Evolutionary conservation across 2,329 filamentous ascomycete species (phyloP).

Genomic region (Lecanicillium sp.): DNA sequence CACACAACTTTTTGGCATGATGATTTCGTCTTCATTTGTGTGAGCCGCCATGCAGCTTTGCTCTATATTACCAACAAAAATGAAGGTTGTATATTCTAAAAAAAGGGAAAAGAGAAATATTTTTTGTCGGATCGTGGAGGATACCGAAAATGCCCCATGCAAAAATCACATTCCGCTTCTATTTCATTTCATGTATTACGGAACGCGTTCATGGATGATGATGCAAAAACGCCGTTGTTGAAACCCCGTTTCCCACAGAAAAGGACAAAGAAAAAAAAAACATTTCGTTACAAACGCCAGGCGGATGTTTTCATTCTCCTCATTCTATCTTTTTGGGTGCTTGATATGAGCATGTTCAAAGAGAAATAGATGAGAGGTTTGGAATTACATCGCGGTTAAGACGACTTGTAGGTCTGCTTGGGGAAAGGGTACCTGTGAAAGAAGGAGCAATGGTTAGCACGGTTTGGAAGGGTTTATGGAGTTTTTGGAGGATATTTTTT

Average conservation of each 20-base stretch:
- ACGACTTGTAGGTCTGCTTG: conserved; percentile 66
- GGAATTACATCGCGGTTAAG: conserved; percentile 22
- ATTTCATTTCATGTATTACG: conserved; percentile 6
- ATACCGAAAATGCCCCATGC: conserved; percentile 24
- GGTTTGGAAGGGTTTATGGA: conserved; percentile 1
- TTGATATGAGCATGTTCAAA: conserved; percentile 14
- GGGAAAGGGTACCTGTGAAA: conserved; percentile 66
- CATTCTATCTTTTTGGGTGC: neutral
- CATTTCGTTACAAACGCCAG: conserved; percentile 37
- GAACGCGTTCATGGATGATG: conserved; percentile 24
- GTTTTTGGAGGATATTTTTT: neutral
- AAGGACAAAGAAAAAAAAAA: conserved; percentile 15
- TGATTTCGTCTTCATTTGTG: neutral
- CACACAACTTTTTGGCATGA: neutral
- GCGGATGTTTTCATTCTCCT: conserved; percentile 4
- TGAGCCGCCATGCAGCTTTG: conserved; percentile 1
- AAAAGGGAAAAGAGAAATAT: conserved; percentile 12
- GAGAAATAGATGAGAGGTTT: conserved; percentile 16
- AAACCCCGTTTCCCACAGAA: conserved; percentile 40
- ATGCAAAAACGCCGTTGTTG: conserved; percentile 47
- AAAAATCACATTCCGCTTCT: neutral
- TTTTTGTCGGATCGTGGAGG: conserved; percentile 36
- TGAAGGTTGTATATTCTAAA: neutral
- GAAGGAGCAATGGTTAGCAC: conserved; percentile 9
- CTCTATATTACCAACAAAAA: conserved; percentile 7